Conservation (phyloP, 371 early-diverging fungal species). For the Mucor sp. region DNA sequence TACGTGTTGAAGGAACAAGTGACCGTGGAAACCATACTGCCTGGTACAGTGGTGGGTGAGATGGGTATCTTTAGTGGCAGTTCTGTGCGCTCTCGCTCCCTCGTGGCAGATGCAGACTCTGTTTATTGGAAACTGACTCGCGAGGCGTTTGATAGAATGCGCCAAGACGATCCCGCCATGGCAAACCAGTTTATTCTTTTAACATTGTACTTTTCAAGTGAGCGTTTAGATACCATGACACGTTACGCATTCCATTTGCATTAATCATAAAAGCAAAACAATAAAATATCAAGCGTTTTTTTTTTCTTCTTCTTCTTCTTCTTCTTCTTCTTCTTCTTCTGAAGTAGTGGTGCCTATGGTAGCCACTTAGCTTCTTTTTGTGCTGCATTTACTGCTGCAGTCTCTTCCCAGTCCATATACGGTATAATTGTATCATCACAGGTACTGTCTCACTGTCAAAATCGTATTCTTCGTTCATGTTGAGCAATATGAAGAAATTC, state of each 20-base stretch:
- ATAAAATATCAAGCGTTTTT: too few species aligned
- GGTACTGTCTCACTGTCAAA: conserved; percentile 11
- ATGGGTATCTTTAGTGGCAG: conserved; percentile 65
- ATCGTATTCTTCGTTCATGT: conserved; percentile 18
- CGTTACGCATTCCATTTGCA: conserved; percentile 61
- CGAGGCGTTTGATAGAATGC: conserved; percentile 60
- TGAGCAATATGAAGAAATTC: conserved; percentile 17
- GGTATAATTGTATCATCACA: conserved; percentile 20
- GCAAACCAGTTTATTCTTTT: conserved; percentile 58
- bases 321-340: too few species aligned
- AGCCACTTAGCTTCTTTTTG: conserved; percentile 19
- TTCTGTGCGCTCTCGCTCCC: conserved; percentile 55
- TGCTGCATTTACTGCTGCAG: conserved; percentile 19
- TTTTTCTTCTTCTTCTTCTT: too few species aligned
- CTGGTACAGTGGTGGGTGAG: conserved; percentile 82
- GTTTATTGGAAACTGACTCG: conserved; percentile 69
- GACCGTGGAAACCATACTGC: conserved; percentile 69
- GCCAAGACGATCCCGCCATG: conserved; percentile 46
- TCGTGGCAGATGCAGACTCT: conserved; percentile 65
- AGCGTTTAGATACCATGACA: conserved; percentile 59
- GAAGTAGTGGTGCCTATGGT: too few species aligned
- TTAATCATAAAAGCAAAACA: conserved; percentile 11
- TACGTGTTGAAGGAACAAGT: conserved; percentile 48
- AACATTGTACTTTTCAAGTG: conserved; percentile 61
- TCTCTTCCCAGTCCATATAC: conserved; percentile 18